Conservation (phyloP, 164 flowering plant species). For the Akebia trifoliata region DNA sequence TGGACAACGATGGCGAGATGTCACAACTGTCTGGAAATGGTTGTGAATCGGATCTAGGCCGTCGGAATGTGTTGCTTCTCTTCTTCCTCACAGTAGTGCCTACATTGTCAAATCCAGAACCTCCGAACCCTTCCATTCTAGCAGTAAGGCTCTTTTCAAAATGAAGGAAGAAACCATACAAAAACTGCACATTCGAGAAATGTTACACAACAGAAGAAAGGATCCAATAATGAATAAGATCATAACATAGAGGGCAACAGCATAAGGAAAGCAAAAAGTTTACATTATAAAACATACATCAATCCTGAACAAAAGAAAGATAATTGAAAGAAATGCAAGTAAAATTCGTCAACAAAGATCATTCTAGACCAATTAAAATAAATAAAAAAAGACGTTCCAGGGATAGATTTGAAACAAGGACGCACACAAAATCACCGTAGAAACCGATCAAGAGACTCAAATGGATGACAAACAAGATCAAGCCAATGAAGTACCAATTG, state of each 20-base stretch:
- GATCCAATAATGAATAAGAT: conserved; percentile 1
- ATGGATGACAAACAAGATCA: not conserved
- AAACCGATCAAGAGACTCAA: not conserved
- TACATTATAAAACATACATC: too few species aligned
- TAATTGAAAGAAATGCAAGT: too few species aligned
- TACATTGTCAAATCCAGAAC: conserved; percentile 30
- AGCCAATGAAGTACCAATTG: not conserved
- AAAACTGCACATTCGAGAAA: not conserved
- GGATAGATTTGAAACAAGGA: too few species aligned
- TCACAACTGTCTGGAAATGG: conserved; percentile 20
- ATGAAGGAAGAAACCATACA: not conserved
- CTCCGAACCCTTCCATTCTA: conserved; percentile 58
- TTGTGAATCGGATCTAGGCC: conserved; percentile 57
- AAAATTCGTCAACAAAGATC: not conserved
- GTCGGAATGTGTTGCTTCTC: conserved; percentile 58
- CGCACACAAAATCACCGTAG: not conserved
- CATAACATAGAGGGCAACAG: too few species aligned
- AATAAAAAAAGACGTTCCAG: too few species aligned
- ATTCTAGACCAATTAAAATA: too few species aligned
- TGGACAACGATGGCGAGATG: conserved; percentile 26
- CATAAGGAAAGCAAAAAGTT: too few species aligned
- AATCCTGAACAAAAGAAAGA: not conserved
- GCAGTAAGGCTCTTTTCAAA: too few species aligned
- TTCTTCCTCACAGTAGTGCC: conserved; percentile 41
- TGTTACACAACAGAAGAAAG: not conserved